Conservation (phyloP, 73 alveolate genomes). For the Paramecium bursaria region DNA sequence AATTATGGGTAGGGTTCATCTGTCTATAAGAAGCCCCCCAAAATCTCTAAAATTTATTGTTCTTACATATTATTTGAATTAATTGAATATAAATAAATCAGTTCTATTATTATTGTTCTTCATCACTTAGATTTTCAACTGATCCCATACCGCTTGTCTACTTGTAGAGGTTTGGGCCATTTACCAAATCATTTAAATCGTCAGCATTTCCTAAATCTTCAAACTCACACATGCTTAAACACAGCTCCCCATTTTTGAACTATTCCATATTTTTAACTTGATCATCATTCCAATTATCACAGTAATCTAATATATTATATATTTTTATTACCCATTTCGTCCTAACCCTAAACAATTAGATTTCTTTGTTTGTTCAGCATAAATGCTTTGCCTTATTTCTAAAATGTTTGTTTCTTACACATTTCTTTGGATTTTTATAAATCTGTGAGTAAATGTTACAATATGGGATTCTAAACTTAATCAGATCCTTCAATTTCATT, state of each 20-base stretch:
- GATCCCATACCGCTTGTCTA: too few relatives aligned
- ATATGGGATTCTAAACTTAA: neutral
- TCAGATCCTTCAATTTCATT: neutral
- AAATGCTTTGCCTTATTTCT: conserved; percentile 66
- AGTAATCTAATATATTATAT: neutral
- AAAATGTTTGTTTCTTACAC: conserved; percentile 43
- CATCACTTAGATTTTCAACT: too few relatives aligned
- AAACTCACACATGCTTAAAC: conserved; percentile 25
- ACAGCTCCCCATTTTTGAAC: conserved; percentile 21
- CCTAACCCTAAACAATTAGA: conserved; percentile 18
- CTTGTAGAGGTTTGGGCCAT: too few relatives aligned
- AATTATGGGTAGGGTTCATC: too few relatives aligned
- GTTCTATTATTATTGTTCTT: too few relatives aligned
- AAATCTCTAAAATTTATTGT: too few relatives aligned
- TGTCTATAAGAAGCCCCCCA: too few relatives aligned
- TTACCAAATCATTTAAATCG: too few relatives aligned
- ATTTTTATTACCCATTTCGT: neutral
- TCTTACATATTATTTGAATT: too few relatives aligned
- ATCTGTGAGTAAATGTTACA: conserved; percentile 22
- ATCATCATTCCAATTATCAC: conserved; percentile 51
- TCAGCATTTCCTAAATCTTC: too few relatives aligned
- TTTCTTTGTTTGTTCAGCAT: conserved; percentile 65
- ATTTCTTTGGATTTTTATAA: conserved; percentile 20
- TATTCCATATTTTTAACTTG: conserved; percentile 28
- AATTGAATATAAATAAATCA: too few relatives aligned